These are phyloP conservation scores for Biscutella auriculata DNA, from an alignment of 441 rosid species.

Conservation along the genomic window DNA sequence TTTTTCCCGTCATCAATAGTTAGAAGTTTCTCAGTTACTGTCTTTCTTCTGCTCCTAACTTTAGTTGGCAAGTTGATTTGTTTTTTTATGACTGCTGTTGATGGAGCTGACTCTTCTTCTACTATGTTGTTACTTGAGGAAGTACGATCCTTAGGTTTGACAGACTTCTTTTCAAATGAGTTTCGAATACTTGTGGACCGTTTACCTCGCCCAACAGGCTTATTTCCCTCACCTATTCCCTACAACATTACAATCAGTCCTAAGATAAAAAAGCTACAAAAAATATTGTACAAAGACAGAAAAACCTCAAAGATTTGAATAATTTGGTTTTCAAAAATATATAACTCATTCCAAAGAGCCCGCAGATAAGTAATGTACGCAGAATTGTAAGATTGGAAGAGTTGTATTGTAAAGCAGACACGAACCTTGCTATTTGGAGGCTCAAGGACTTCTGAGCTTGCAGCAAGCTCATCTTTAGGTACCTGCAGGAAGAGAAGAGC, in stretches of 20 bases:
- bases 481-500: constrained; percentile 34
- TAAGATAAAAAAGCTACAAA: constrained; percentile 2
- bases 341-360: neutral
- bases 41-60: constrained; percentile 51
- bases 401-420: constrained; percentile 16
- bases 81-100: constrained; percentile 24
- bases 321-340: constrained; percentile 1
- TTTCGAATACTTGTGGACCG: constrained; percentile 28
- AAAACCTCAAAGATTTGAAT: neutral
- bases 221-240: constrained; percentile 39
- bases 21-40: constrained; percentile 25
- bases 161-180: constrained; percentile 33
- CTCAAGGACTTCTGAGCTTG: constrained; percentile 31
- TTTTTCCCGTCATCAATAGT: constrained; percentile 25
- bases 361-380: neutral
- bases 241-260: constrained; percentile 20
- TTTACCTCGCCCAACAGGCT: constrained; percentile 42
- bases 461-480: constrained; percentile 39
- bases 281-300: neutral
- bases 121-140: constrained; percentile 28
- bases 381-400: neutral
- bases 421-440: constrained; percentile 47
- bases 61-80: constrained; percentile 37
- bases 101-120: constrained; percentile 27
- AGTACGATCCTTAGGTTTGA: constrained; percentile 27